Base-by-base conservation (phyloP, 1,139 yeast species). In the Suhomyces kunorum region DNA sequence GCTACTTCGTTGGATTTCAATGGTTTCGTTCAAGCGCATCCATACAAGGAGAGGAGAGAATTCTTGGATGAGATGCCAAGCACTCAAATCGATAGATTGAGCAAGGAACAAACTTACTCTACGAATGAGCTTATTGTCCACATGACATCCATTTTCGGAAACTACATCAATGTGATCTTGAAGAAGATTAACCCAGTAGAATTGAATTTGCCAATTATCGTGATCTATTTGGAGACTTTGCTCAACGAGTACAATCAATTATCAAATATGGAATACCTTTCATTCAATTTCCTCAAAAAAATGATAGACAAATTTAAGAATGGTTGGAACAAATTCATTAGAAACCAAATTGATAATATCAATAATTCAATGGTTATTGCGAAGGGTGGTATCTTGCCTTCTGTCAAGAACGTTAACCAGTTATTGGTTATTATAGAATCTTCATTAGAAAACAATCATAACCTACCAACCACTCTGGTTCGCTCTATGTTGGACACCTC, bases 181-280 rank as follows among this genome's bases (percentile, higher is more conserved):
- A 71, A 70, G 47, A 63, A 54, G 28, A 52, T 71, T n/a, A 57
- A 61, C 4, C 75, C 76, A 0, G 50, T 61, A 11, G 76, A 68
- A 26, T 54, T 65, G 42, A 66, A 59, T 34, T 54, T 68, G 15
- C 76, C 76, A 1, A 47, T 62, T 20, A 51, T 70, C n/a, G 52
- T 71, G 40, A 50, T 63, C 3, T 61, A 76, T 18, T 62, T 79
- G 39, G 78, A 73, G 25, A 58, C 61, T 2, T 44, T 80, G 16
- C 50, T 68, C 12, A 68, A 65, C 19, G 63, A 68, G 4, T 64
- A 76, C 3, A 44, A 40, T 7, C 44, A 40, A 17, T 31, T 32
- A 14, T 28, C 41, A 2, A 78, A 81, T 57, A 90, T 84, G 56
- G 96, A 87, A 47, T 87, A 76, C 51, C 62, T 84, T 23, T 63